Conservation (phyloP, 192 early-diverging fungal genomes). For the Haplosporangium gracile region DNA sequence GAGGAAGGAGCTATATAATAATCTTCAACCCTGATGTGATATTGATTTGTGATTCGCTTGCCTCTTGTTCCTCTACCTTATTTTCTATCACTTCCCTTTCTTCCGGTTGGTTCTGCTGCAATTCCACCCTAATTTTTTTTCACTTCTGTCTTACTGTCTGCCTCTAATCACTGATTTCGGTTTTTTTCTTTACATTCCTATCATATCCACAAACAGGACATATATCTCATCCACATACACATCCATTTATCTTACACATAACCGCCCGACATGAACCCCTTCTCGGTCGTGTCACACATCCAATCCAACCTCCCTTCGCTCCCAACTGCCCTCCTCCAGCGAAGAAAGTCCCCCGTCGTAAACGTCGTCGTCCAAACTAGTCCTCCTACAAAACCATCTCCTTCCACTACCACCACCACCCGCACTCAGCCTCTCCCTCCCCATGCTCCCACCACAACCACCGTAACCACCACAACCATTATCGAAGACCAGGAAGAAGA, state of each 20-base stretch:
- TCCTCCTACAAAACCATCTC: neutral
- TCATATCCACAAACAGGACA: neutral
- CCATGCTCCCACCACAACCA: slow-evolving; percentile 11
- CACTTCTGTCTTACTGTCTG: neutral
- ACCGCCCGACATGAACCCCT: slow-evolving; percentile 29
- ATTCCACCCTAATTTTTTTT: neutral
- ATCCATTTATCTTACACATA: neutral
- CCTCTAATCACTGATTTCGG: neutral
- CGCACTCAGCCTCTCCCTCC: neutral
- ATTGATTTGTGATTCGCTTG: too few relatives aligned
- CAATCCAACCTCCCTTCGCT: slow-evolving; percentile 19
- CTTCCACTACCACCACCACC: neutral
- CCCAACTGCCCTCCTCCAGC: slow-evolving; percentile 27
- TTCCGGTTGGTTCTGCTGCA: neutral
- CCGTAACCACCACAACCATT: neutral
- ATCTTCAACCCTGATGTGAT: neutral
- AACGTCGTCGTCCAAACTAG: slow-evolving; percentile 29
- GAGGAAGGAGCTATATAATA: neutral
- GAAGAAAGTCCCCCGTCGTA: slow-evolving; percentile 20
- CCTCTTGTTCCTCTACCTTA: neutral
- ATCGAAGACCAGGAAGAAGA: neutral
- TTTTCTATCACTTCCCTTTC: neutral
- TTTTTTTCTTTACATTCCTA: neutral
- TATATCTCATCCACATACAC: neutral
- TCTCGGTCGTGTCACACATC: slow-evolving; percentile 37